These are phyloP conservation scores for Cornus kousa DNA, from an alignment of 148 eudicot genomes.

Conservation along the genomic window DNA sequence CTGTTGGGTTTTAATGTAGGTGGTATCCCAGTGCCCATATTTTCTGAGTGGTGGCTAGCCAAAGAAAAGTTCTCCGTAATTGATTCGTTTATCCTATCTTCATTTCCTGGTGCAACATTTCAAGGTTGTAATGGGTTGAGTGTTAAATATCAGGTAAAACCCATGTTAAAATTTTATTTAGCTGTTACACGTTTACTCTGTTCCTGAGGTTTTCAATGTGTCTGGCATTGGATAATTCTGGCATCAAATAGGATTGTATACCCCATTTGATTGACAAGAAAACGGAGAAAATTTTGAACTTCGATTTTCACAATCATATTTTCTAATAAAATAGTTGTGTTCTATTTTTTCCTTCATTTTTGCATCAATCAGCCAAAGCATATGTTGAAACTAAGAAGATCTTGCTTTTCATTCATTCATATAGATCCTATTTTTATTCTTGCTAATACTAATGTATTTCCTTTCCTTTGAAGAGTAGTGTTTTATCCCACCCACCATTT, in stretches of 20 bases:
- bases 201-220: not conserved
- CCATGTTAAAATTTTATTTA: not conserved
- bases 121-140: conserved; percentile 86
- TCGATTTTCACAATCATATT: no score
- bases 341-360: not conserved
- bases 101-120: conserved; percentile 78
- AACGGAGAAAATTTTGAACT: not conserved
- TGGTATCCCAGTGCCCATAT: conserved; percentile 74
- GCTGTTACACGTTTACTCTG: not conserved
- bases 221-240: not conserved
- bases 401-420: no score
- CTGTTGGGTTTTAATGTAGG: conserved; percentile 38
- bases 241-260: not conserved
- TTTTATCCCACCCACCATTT: not conserved
- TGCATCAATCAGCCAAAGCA: not conserved
- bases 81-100: conserved; percentile 61
- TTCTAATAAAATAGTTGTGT: not conserved
- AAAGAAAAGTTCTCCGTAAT: conserved; percentile 66
- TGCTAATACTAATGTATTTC: not conserved
- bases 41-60: conserved; percentile 92
- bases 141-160: conserved; percentile 70
- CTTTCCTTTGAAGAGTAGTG: not conserved
- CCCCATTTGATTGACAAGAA: not conserved
- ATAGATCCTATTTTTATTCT: not conserved
- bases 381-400: not conserved